Base-by-base conservation (phyloP, 768 basidiomycete species). In the Lactifluus hygrophoroides region DNA sequence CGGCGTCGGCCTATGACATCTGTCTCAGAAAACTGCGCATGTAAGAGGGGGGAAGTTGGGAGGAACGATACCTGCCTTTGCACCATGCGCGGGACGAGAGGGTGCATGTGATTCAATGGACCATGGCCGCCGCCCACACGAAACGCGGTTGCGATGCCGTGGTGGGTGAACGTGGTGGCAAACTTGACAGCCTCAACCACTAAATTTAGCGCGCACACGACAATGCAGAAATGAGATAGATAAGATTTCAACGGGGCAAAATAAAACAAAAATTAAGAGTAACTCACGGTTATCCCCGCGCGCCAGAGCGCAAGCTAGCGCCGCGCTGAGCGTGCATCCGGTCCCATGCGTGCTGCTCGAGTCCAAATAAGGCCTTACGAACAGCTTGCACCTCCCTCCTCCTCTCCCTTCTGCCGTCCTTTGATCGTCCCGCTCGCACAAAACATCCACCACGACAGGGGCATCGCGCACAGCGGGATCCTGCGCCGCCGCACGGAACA, bases 291-390 rank as follows among this genome's bases (percentile, higher is more conserved):
- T 50, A 9, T 60, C 63, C 57, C 81, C 83, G 45, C 73, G 74
- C 3, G 81, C 86, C 16, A 94, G 73, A 5, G 76, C 76, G 54
- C 82, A 83, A 2, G 85, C 85, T 17, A 95, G 77, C 0, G 91
- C 89, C 0, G 93, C 84, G 46, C 84, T 86, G n/a, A 96, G 75
- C 0, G 94, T 96, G 69, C 93, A 96, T 2, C 93, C 94, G 0
- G 94, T 96, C 1, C 94, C 94, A 67, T 95, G 94, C 0, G 93
- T 96, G 63, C 77, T 90, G 34, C 71, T 77, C 6, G 88, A 83
- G 14, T 84, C 74, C 21, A 91, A 72, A 14, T 80, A 73, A 2
- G 86, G 84, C 7, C 81, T 77, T 19, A 81, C 74, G 59, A 83
- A 86, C 17, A 90, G 51, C 1, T 80, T 79, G 54, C 19, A 46